Percentiles rank a stretch among this genome's conserved stretches.
Conservation (phyloP, 208 protist species). For the Entamoeba invadens region DNA sequence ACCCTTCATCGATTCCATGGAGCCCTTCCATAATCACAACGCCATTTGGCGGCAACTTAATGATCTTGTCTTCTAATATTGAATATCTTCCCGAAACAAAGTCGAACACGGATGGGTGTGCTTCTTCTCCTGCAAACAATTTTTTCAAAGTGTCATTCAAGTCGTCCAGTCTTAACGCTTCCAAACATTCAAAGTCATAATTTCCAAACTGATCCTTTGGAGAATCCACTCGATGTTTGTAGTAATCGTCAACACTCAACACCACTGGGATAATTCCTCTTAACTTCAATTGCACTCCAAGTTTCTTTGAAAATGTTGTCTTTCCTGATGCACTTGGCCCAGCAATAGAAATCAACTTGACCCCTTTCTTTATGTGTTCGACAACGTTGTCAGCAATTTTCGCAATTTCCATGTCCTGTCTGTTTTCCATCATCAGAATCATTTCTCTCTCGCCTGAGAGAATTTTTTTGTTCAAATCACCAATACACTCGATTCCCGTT, state of each 20-base stretch:
- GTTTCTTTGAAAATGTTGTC: constrained; percentile 40
- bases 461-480: neutral
- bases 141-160: constrained; percentile 37
- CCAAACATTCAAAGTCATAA: constrained; percentile 44
- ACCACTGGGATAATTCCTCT: constrained; percentile 28
- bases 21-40: constrained; percentile 47
- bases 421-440: constrained; percentile 27
- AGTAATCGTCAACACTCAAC: constrained; percentile 45
- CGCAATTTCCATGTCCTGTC: constrained; percentile 16
- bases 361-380: neutral
- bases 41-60: constrained; percentile 19
- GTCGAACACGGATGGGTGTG: constrained; percentile 37
- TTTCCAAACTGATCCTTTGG: constrained; percentile 36
- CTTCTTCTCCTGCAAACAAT: constrained; percentile 33
- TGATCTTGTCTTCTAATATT: neutral
- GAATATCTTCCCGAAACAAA: constrained; percentile 26
- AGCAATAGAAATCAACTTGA: constrained; percentile 37
- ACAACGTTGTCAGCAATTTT: constrained; percentile 10
- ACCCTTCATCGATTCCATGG: constrained; percentile 33
- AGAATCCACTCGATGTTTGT: constrained; percentile 23
- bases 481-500: constrained; percentile 1
- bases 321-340: constrained; percentile 41
- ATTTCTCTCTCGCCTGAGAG: neutral
- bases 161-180: constrained; percentile 34
- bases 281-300: constrained; percentile 26